A percentile compares a stretch with the other conserved stretches of the same genome.
These are phyloP conservation scores for Populus hybrid DNA, from an alignment of 441 rosid species.

Conservation along the genomic window DNA sequence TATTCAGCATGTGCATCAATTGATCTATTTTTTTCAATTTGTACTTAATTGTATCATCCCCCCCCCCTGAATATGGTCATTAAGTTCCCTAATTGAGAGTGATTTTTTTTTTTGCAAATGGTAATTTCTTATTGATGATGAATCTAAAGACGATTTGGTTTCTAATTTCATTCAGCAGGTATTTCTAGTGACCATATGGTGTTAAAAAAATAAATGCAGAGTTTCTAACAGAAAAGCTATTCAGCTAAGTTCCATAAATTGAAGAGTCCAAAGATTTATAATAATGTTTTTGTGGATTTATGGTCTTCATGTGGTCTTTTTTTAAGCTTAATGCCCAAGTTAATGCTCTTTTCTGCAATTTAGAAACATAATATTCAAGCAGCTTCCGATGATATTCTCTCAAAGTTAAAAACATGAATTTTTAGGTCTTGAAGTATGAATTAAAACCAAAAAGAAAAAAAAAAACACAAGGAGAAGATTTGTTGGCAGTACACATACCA, in stretches of 20 bases:
- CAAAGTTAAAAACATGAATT: neutral
- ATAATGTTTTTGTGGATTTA: neutral
- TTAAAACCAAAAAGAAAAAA: no score
- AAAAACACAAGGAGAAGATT: neutral
- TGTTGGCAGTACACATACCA: slow-evolving; percentile 3
- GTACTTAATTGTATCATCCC: neutral
- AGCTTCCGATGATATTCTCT: neutral
- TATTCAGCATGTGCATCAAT: neutral
- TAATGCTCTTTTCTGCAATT: neutral
- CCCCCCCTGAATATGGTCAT: neutral
- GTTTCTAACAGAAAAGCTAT: neutral
- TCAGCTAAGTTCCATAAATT: neutral
- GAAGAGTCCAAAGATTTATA: neutral
- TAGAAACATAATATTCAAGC: neutral
- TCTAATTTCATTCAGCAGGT: neutral
- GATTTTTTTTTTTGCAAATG: neutral
- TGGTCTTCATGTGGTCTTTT: neutral
- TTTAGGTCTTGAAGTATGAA: neutral
- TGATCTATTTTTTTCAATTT: neutral
- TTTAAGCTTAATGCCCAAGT: neutral
- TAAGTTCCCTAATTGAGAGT: neutral
- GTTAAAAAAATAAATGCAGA: neutral
- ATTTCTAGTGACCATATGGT: neutral
- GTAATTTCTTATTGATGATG: no score
- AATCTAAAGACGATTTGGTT: neutral